phyloP scores from a whole-genome alignment of 495 filamentous ascomycete species.

The Acidiella bohemica region DNA sequence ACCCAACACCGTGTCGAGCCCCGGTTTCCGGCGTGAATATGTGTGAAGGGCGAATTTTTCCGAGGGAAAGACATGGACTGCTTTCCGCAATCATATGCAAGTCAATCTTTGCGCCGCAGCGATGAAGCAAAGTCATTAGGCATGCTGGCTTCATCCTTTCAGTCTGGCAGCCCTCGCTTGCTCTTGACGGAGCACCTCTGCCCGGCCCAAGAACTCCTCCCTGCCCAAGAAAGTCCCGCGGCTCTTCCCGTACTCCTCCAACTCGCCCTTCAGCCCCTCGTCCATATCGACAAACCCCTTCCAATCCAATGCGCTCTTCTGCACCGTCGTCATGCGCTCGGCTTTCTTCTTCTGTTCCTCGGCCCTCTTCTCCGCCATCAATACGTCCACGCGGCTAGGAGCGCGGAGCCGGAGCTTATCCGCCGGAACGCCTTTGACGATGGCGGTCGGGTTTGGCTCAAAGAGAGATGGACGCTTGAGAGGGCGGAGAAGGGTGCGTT shows the following conservation, averaged over 20 bases:
- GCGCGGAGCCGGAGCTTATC: constrained; percentile 24
- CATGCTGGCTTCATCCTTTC: constrained; percentile 41
- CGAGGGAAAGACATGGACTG: too few species aligned
- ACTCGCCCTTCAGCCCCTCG: constrained; percentile 81
- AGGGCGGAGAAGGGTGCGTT: constrained; percentile 53
- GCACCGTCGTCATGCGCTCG: constrained; percentile 86
- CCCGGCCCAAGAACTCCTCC: constrained; percentile 79
- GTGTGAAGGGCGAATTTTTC: too few species aligned
- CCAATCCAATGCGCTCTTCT: constrained; percentile 94
- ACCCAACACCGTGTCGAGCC: too few species aligned
- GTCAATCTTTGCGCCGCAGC: too few species aligned
- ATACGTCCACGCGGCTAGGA: constrained; percentile 30
- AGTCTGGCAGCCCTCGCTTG: constrained; percentile 52
- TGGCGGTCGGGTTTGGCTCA: constrained; percentile 50
- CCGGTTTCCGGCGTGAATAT: too few species aligned
- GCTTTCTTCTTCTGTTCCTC: constrained; percentile 40
- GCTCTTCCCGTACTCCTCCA: constrained; percentile 67
- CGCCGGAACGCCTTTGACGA: constrained; percentile 26
- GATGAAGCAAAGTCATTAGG: too few species aligned
- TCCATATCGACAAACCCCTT: constrained; percentile 84
- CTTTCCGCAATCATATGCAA: too few species aligned
- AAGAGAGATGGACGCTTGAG: constrained; percentile 64
- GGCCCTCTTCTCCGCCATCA: constrained; percentile 19
- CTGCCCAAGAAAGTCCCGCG: constrained; percentile 70
- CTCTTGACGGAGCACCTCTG: constrained; percentile 64